These are phyloP conservation scores for Ophiocordyceps robertsii DNA, from an alignment of 2,329 filamentous ascomycete genomes.

Conservation along the genomic window DNA sequence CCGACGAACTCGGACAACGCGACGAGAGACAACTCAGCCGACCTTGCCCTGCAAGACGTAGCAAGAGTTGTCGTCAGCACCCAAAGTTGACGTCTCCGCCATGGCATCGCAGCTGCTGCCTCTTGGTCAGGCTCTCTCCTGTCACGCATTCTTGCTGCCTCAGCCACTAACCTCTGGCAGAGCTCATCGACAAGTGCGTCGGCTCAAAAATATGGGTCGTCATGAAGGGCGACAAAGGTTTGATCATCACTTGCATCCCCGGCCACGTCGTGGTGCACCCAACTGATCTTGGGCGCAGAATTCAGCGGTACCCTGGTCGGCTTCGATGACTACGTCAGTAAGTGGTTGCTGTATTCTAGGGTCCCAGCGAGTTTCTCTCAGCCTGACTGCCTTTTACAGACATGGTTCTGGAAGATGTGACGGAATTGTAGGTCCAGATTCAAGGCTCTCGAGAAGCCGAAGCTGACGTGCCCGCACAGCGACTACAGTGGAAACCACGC, in stretches of 20 bases:
- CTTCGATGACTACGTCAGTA: slow-evolving; percentile 99
- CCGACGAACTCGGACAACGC: too few relatives aligned
- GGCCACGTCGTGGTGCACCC: neutral
- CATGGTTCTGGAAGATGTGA: slow-evolving; percentile 96
- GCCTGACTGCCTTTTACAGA: slow-evolving; percentile 39
- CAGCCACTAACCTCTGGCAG: slow-evolving; percentile 28
- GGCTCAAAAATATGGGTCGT: slow-evolving; percentile 97
- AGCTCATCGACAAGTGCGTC: slow-evolving; percentile 98
- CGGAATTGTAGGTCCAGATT: slow-evolving; percentile 63
- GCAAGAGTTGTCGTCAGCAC: too few relatives aligned
- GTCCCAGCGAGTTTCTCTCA: slow-evolving; percentile 2
- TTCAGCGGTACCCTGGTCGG: slow-evolving; percentile 90
- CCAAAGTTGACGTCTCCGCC: slow-evolving; percentile 6
- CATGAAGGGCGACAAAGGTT: slow-evolving; percentile 98
- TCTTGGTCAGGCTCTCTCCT: slow-evolving; percentile 38
- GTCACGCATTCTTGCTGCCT: neutral
- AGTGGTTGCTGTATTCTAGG: slow-evolving; percentile 30
- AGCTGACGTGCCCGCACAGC: slow-evolving; percentile 29
- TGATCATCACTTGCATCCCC: neutral
- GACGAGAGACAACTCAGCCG: neutral
- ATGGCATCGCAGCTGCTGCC: slow-evolving; percentile 68
- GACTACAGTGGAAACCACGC: slow-evolving; percentile 82
- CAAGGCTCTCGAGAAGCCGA: neutral
- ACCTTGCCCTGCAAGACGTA: too few relatives aligned
- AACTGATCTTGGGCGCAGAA: slow-evolving; percentile 39